Conservation (phyloP, 1,284 basidiomycete genomes). For the Irpex lacteus region DNA sequence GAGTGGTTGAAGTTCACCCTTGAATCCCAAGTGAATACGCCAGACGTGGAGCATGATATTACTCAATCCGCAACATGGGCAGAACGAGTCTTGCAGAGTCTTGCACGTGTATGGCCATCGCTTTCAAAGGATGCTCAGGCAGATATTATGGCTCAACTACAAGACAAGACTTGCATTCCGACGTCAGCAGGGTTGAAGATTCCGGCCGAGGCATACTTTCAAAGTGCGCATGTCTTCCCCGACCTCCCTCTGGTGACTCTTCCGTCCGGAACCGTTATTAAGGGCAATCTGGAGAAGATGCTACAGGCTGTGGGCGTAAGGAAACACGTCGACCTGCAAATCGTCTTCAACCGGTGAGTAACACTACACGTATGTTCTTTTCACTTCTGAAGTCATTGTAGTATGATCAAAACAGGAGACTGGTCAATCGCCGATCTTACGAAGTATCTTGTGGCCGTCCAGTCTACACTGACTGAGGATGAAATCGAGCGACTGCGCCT, state of each 20-base stretch:
- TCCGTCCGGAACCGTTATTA: constrained; percentile 65
- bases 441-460: constrained; percentile 88
- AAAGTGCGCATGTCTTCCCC: constrained; percentile 84
- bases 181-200: constrained; percentile 76
- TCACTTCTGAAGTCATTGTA: constrained; percentile 24
- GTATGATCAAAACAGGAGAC: constrained; percentile 84
- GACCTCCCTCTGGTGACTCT: constrained; percentile 85
- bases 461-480: constrained; percentile 60
- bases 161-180: constrained; percentile 75
- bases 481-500: constrained; percentile 76
- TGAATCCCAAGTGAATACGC: constrained; percentile 41
- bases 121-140: constrained; percentile 58
- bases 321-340: constrained; percentile 88
- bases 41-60: constrained; percentile 62
- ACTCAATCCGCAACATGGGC: constrained; percentile 73
- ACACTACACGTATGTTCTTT: neutral
- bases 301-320: constrained; percentile 82
- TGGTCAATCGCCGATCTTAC: constrained; percentile 81
- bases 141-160: constrained; percentile 58
- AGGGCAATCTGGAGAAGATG: constrained; percentile 76
- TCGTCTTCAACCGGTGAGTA: constrained; percentile 77
- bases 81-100: constrained; percentile 73
- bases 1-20: constrained; percentile 79
- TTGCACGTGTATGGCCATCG: constrained; percentile 79
- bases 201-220: constrained; percentile 85